Evolutionary conservation across 108 stramenopile genomes (phyloP), one percentile per base, ranked within the genome.

Genomic region (Pinguiococcus pyrenoidosus): DNA sequence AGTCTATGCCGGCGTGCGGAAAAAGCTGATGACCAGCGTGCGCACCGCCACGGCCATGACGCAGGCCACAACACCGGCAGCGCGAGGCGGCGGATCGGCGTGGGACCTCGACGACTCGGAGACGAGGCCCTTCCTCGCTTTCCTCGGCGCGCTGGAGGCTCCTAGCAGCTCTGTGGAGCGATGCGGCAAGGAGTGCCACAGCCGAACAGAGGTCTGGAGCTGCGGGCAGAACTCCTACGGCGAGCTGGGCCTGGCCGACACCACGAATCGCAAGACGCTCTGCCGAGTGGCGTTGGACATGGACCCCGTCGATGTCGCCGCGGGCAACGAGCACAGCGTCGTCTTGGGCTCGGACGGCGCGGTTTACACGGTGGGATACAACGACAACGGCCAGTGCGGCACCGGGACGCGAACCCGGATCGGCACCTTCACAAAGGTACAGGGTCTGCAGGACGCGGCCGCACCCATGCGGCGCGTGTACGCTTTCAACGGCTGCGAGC

Each of bases 311-410:
- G 62, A 70, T 23, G 65, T 74, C 9, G 73, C 69, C 20, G 73
- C 73, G 32, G 73, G 73, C 35, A 74, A 74, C 44, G 73, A 74
- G 56, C 73, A 74, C 33, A 71, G 71, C 5, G 52, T 71, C 20
- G 52, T 74, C 29, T 49, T 74, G 8, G 59, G 67, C 27, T 10
- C 44, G 20, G 29, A 21, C 27, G 71, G 73, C 7, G 46, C 55
- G n/a, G 41, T 72, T 4, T 59, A 51, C 24, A 56, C 68, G 10
- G 66, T 64, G 4, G 73, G 73, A 6, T 74, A 74, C 68, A 74
- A 74, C 51, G 73, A 74, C 62, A 74, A 74, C 36, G 73, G 73
- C 7, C 73, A 74, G 28, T 74, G 73, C 48, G 73, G 73, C 13
- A 59, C 64, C 14, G 73, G 73, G 7, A 60, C 44, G 9, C 69